Base-by-base conservation (phyloP, 495 filamentous ascomycete species). In the Xeromyces bisporus region DNA sequence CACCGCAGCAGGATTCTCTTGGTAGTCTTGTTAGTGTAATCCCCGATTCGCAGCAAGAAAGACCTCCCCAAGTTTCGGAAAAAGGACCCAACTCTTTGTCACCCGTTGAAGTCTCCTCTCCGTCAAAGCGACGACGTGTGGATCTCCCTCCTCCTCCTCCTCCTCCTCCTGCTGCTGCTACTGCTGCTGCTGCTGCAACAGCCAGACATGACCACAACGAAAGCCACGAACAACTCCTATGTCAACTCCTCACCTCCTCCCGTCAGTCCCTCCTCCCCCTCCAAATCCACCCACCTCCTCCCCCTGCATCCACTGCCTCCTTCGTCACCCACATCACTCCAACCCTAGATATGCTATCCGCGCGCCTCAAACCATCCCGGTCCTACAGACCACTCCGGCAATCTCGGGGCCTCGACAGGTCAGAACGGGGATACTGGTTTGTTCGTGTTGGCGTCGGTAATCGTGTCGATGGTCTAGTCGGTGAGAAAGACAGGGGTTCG, bases 401-500 rank as follows among this genome's bases (percentile, higher is more conserved):
- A 43, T 46, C 49, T 2, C 66, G 79, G 3, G 39, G 42, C 0
- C 53, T 79, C 0, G 53, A 64, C 6, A 48, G 47, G 0, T 57
- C 70, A 10, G 80, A 86, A 42, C 54, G 79, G 17, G 80, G 80
- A 11, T 66, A 77, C 46, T 86, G 80, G 80, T 44, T 51, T 8
- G 28, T 84, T 1, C 59, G 62, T 13, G 62, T 69, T 33, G 37
- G 46, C 3, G n/a, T n/a, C n/a, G n/a, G n/a, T n/a, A n/a, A n/a
- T n/a, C n/a, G n/a, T n/a, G n/a, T n/a, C n/a, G n/a, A n/a, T n/a
- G n/a, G n/a, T n/a, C n/a, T n/a, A n/a, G n/a, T n/a, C n/a, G n/a
- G n/a, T n/a, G n/a, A n/a, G n/a, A n/a, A n/a, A n/a, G n/a, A n/a
- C n/a, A n/a, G n/a, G n/a, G n/a, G n/a, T n/a, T n/a, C n/a, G n/a